phyloP scores from a whole-genome alignment of 2,329 filamentous ascomycete genomes.

The Juglanconis juglandina region DNA sequence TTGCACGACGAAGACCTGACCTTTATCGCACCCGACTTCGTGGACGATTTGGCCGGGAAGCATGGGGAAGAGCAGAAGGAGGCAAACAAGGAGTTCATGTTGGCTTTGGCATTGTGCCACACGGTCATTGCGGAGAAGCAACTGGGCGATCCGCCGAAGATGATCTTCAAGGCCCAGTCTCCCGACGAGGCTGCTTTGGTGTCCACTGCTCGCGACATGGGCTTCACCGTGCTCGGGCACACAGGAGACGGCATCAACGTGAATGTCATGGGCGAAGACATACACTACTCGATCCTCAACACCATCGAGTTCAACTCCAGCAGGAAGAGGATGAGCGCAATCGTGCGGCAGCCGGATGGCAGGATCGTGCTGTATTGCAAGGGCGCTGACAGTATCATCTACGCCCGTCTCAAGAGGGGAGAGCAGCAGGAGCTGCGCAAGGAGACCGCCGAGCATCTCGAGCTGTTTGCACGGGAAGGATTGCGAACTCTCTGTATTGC shows the following conservation, averaged over 20 bases:
- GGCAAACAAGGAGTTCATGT: constrained; percentile 87
- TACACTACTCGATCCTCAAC: constrained; percentile 83
- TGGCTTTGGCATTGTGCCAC: constrained; percentile 91
- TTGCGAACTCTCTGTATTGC: constrained; percentile 93
- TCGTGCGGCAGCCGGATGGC: constrained; percentile 89
- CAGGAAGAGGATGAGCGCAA: constrained; percentile 95
- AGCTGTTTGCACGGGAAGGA: constrained; percentile 95
- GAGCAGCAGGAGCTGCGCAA: constrained; percentile 81
- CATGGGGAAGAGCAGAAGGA: constrained; percentile 72
- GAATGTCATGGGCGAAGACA: constrained; percentile 82
- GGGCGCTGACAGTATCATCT: constrained; percentile 95
- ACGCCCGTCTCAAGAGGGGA: constrained; percentile 79
- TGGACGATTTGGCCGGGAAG: constrained; percentile 75
- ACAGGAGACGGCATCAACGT: constrained; percentile 77
- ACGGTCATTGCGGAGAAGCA: constrained; percentile 89
- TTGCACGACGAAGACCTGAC: constrained; percentile 85
- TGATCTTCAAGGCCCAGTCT: constrained; percentile 95
- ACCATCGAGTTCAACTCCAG: constrained; percentile 97
- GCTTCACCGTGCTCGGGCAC: constrained; percentile 85
- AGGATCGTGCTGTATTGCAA: constrained; percentile 93
- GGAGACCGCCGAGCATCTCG: constrained; percentile 86
- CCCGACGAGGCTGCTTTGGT: constrained; percentile 95
- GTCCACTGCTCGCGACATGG: constrained; percentile 88
- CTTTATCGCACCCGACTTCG: constrained; percentile 87
- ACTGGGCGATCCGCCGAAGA: constrained; percentile 84